These are phyloP conservation scores for Debaryomyces sp. DNA, from an alignment of 1,139 yeast species.

Conservation along the genomic window DNA sequence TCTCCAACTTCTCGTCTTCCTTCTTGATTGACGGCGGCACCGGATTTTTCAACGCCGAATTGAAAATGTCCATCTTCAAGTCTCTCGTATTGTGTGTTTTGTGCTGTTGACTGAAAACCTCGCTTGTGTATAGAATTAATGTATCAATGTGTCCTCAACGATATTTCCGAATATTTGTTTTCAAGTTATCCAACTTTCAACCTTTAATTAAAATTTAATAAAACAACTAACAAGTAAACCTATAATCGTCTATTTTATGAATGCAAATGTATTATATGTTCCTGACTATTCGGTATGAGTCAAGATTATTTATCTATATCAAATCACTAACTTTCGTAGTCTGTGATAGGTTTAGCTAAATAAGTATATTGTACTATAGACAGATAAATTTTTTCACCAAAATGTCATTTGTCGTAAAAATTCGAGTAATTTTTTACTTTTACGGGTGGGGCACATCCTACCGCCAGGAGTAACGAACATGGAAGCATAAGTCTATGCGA, in stretches of 20 bases:
- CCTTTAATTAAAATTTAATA: background rate
- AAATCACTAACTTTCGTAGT: background rate
- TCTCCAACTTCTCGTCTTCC: conserved; percentile 11
- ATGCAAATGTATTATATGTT: background rate
- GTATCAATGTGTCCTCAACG: background rate
- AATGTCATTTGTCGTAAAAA: conserved; percentile 6
- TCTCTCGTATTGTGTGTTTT: background rate
- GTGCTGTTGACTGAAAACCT: background rate
- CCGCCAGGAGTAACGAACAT: conserved; percentile 2
- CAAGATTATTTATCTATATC: background rate
- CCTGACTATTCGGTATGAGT: background rate
- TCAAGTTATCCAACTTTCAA: background rate
- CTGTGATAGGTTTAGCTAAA: background rate
- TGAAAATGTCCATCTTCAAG: conserved; percentile 27
- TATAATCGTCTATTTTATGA: background rate
- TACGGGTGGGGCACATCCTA: conserved; percentile 7
- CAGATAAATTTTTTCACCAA: conserved; percentile 4
- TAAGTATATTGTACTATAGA: background rate
- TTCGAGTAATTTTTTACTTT: conserved; percentile 7
- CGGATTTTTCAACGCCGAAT: conserved; percentile 32
- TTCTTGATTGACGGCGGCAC: conserved; percentile 21
- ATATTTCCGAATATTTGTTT: background rate
- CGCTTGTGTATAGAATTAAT: background rate
- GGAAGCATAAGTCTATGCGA: background rate
- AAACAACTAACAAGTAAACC: background rate